Evolutionary conservation across 768 basidiomycete genomes (phyloP).

Genomic region (Lanmaoa rubissima): DNA sequence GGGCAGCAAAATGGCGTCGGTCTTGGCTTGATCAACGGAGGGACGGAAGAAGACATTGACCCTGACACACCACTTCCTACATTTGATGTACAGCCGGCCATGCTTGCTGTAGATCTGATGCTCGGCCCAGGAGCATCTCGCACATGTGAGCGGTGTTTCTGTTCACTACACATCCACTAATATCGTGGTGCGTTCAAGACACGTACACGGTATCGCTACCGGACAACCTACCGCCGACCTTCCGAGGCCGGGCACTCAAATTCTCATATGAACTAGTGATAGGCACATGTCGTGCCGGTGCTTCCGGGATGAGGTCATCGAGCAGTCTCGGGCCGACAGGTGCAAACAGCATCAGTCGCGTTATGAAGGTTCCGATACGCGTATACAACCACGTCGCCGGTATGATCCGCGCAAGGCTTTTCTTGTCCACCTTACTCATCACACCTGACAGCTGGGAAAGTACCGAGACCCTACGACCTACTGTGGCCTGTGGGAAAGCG

Average conservation of each 20-base stretch:
- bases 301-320: constrained; percentile 28
- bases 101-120: constrained; percentile 85
- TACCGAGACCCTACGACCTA: constrained; percentile 72
- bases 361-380: constrained; percentile 90
- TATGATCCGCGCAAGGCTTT: constrained; percentile 33
- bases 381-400: constrained; percentile 87
- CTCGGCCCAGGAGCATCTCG: constrained; percentile 82
- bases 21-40: constrained; percentile 29
- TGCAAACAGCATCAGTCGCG: constrained; percentile 57
- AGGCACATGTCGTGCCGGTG: constrained; percentile 72
- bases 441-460: constrained; percentile 44
- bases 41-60: constrained; percentile 48
- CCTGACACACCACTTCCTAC: constrained; percentile 75
- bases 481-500: constrained; percentile 68
- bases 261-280: constrained; percentile 92
- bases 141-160: constrained; percentile 52
- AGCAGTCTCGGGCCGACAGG: constrained; percentile 35
- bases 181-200: constrained; percentile 45
- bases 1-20: constrained; percentile 26
- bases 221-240: constrained; percentile 83
- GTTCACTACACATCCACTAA: not conserved
- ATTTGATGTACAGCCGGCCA: constrained; percentile 78
- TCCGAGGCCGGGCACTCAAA: constrained; percentile 75
- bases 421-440: constrained; percentile 2
- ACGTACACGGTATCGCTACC: constrained; percentile 79